Conservation (phyloP, 768 basidiomycete genomes). For the Neoboletus brunneissimus region DNA sequence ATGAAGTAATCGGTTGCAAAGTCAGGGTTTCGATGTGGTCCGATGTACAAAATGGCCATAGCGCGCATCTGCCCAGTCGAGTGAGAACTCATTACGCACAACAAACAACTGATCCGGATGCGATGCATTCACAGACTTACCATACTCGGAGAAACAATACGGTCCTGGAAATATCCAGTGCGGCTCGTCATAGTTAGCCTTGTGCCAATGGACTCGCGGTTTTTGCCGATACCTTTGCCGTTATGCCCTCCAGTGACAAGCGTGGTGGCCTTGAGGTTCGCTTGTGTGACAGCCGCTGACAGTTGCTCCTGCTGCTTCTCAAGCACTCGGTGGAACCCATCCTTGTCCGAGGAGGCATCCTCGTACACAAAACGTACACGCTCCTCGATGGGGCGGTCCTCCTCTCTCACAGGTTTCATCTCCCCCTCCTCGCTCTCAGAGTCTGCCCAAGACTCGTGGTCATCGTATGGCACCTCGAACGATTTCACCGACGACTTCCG, state of each 20-base stretch:
- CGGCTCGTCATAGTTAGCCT: slow-evolving; percentile 93
- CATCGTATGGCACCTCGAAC: slow-evolving; percentile 32
- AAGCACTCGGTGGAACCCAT: slow-evolving; percentile 23
- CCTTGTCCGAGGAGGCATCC: slow-evolving; percentile 13
- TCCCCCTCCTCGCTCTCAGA: slow-evolving; percentile 51
- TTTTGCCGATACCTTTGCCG: slow-evolving; percentile 31
- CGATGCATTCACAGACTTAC: slow-evolving; percentile 46
- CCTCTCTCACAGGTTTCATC: slow-evolving; percentile 49
- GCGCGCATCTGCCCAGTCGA: slow-evolving; percentile 86
- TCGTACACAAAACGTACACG: slow-evolving; percentile 62
- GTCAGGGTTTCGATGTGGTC: slow-evolving; percentile 90
- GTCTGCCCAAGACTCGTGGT: slow-evolving; percentile 53
- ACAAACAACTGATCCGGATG: slow-evolving; percentile 1
- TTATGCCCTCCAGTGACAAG: slow-evolving; percentile 32
- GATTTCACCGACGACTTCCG: slow-evolving; percentile 30
- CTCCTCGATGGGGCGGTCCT: slow-evolving; percentile 72
- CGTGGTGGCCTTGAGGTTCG: slow-evolving; percentile 44
- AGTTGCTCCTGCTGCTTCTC: slow-evolving; percentile 53
- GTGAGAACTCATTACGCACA: slow-evolving; percentile 6
- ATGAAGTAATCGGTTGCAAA: slow-evolving; percentile 94
- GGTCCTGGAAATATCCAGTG: slow-evolving; percentile 89
- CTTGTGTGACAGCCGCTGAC: slow-evolving; percentile 49
- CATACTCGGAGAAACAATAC: slow-evolving; percentile 94
- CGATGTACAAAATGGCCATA: slow-evolving; percentile 97
- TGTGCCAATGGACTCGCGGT: slow-evolving; percentile 72